Percentiles rank a stretch among this genome's conserved stretches.
These are phyloP conservation scores for Phytophthora rubi DNA, from an alignment of 352 stramenopile genomes.

Conservation along the genomic window DNA sequence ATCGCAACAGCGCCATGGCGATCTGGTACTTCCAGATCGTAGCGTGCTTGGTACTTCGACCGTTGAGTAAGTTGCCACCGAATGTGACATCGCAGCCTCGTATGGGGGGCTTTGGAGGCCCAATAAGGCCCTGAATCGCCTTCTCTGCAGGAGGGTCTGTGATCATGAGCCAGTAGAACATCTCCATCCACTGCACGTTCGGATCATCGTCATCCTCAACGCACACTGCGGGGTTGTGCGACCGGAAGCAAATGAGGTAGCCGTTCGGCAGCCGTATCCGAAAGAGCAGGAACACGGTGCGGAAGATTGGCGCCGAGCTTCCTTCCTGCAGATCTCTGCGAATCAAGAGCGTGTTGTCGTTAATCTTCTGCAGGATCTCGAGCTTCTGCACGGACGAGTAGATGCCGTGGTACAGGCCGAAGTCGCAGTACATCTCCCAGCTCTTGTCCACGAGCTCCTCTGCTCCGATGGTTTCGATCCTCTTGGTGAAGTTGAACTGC, in stretches of 20 bases:
- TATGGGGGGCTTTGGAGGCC: constrained; percentile 23
- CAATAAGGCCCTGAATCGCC: constrained; percentile 12
- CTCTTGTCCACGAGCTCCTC: constrained; percentile 78
- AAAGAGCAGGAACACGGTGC: constrained; percentile 79
- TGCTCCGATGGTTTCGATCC: constrained; percentile 62
- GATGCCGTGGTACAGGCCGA: constrained; percentile 77
- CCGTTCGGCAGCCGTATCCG: constrained; percentile 61
- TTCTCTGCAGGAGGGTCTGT: constrained; percentile 44
- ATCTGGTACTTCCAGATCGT: constrained; percentile 86
- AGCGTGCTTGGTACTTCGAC: constrained; percentile 64
- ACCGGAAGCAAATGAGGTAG: constrained; percentile 77
- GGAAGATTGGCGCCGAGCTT: constrained; percentile 65
- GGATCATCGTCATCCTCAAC: constrained; percentile 62
- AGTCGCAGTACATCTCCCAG: constrained; percentile 85
- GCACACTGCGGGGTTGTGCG: constrained; percentile 66
- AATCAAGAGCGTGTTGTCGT: constrained; percentile 82
- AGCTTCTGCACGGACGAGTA: constrained; percentile 82
- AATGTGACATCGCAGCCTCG: constrained; percentile 68
- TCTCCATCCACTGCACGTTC: constrained; percentile 81
- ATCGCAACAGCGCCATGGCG: constrained; percentile 74
- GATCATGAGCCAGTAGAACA: constrained; percentile 83
- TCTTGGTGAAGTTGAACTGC: constrained; percentile 85
- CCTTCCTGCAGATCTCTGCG: constrained; percentile 75
- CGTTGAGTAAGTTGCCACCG: constrained; percentile 72
- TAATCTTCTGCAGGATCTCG: constrained; percentile 79